Base-by-base conservation (phyloP, 2,329 filamentous ascomycete species). In the Diaporthe citriasiana region DNA sequence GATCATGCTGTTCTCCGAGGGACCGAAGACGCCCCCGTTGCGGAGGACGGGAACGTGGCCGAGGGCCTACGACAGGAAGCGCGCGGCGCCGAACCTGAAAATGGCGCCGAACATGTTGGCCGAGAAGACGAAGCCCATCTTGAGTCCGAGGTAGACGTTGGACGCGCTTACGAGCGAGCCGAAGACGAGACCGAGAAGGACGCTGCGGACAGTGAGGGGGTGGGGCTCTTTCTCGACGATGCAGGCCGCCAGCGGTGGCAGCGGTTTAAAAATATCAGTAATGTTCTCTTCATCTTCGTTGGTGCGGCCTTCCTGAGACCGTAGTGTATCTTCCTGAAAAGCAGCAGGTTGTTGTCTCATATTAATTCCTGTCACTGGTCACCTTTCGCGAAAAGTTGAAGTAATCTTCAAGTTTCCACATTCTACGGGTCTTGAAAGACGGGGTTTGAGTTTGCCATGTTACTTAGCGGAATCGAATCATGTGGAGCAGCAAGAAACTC, bases 41-140 rank as follows among this genome's bases (percentile, higher is more conserved):
- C 51, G 27, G 51, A 55, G 51, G 17, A 55, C 51, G 51, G 51
- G 27, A 17, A 33, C 51, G 51, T 55, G 51, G 27, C 10, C 17
- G 27, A 55, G 51, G 7, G 51, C 12, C 51, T 55, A 27, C 27
- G 51, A 55, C 0, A 55, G 27, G 8, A 55, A 55, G 8, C 51
- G 51, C 7, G 51, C 27, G 51, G 33, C 51, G 27, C 51, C 51
- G 27, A 55, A 33, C 7, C 51, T 27, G 27, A 55, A 55, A 8
- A 55, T 55, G 17, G 51, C 51, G 2, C 51, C 51, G 51, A 55
- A 55, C 51, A 55, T 55, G 51, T 55, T 55, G 8, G 51, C 51
- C 9, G 51, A 33, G 51, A 55, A 55, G 51, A 51, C 50, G n/a
- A 51, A 51, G 50, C 50, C 50, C n/a, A n/a, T 51, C 50, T 51